phyloP scores from a whole-genome alignment of 2,329 filamentous ascomycete genomes.

The Fusarium coicis region DNA sequence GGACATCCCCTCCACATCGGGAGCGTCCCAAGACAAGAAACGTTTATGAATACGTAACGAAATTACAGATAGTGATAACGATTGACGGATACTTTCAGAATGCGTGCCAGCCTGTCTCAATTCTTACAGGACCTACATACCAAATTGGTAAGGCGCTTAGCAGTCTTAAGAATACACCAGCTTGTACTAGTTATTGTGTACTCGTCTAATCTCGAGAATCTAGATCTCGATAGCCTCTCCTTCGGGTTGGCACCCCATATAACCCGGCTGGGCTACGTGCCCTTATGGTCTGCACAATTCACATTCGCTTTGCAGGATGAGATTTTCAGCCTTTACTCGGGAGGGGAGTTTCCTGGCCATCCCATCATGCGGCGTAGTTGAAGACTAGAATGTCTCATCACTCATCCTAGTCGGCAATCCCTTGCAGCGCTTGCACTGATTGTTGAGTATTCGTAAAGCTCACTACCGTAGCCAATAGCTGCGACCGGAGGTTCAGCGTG shows the following conservation, averaged over 20 bases:
- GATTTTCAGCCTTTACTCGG: background rate
- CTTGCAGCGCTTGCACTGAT: background rate
- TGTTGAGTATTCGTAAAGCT: conserved; percentile 1
- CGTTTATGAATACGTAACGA: background rate
- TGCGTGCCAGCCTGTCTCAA: background rate
- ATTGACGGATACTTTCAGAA: background rate
- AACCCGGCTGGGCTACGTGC: background rate
- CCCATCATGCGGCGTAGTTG: conserved; percentile 6
- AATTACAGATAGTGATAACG: background rate
- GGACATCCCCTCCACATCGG: background rate
- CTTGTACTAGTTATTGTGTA: background rate
- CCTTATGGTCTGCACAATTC: background rate
- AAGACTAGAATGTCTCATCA: conserved; percentile 11
- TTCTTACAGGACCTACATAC: background rate
- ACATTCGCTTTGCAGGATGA: background rate
- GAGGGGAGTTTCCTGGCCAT: background rate
- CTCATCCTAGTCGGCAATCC: background rate
- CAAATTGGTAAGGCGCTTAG: background rate
- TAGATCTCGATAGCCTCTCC: conserved; percentile 28
- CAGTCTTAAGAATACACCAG: background rate
- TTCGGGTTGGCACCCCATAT: conserved; percentile 5
- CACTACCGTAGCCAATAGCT: background rate
- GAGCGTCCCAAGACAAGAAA: background rate
- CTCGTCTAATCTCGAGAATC: conserved; percentile 33
- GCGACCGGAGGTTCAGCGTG: background rate